A percentile compares a stretch with the other conserved stretches of the same genome.
Conservation (phyloP, 768 basidiomycete species). For the Termitomyces sp. region DNA sequence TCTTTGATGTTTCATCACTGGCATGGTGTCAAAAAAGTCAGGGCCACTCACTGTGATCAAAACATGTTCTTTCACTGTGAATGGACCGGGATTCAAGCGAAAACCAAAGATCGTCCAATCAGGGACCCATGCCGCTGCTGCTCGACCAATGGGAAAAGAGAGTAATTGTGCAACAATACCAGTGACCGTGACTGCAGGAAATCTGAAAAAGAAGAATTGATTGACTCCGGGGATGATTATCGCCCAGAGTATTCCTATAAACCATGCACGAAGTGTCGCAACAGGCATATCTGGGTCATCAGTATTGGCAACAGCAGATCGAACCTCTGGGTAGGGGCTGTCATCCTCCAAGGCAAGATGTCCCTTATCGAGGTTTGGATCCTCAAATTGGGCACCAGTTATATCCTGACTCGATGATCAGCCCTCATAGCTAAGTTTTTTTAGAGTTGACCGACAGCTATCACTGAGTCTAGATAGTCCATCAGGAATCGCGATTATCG, state of each 20-base stretch:
- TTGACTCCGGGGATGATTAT: conserved; percentile 52
- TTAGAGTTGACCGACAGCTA: conserved; percentile 20
- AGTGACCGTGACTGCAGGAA: conserved; percentile 30
- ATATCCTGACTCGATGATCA: conserved; percentile 19
- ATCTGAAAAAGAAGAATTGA: conserved; percentile 53
- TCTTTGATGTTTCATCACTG: not conserved
- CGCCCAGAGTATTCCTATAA: conserved; percentile 49
- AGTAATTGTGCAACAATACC: conserved; percentile 65
- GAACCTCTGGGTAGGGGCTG: conserved; percentile 75
- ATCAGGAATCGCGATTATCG: not conserved
- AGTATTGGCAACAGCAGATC: conserved; percentile 60
- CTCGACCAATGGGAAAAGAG: conserved; percentile 62
- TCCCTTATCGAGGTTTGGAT: conserved; percentile 40
- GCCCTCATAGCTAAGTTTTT: not conserved
- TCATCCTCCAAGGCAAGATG: conserved; percentile 48
- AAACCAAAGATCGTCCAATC: conserved; percentile 52
- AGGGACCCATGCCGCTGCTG: conserved; percentile 50
- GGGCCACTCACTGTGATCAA: conserved; percentile 41
- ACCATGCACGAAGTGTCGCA: conserved; percentile 45
- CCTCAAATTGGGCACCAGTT: conserved; percentile 34
- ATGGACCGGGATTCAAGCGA: conserved; percentile 69
- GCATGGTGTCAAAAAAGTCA: not conserved
- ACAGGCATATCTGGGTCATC: conserved; percentile 58
- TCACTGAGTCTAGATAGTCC: conserved; percentile 16
- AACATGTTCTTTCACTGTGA: conserved; percentile 76